Evolutionary conservation across 2,329 filamentous ascomycete genomes (phyloP).

Genomic region (Colletotrichum sublineola): DNA sequence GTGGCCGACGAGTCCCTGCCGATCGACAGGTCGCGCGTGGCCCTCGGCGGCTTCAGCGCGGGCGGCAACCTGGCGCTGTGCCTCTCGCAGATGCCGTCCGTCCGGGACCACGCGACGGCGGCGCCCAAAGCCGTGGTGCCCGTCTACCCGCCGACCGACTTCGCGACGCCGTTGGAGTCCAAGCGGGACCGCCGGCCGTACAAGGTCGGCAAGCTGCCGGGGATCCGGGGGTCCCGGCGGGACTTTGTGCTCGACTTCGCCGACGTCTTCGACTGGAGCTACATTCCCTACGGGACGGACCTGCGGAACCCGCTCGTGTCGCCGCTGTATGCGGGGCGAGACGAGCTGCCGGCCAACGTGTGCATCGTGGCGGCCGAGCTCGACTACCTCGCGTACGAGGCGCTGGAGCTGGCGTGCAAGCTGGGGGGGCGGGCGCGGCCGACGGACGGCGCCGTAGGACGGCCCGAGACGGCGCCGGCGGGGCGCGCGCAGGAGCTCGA

Average conservation of each 20-base stretch:
- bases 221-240: conserved; percentile 40
- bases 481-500: conserved; percentile 43
- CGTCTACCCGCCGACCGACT: conserved; percentile 58
- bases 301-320: conserved; percentile 51
- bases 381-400: conserved; percentile 50
- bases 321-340: conserved; percentile 50
- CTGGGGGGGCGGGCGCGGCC: conserved; percentile 41
- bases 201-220: conserved; percentile 43
- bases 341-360: conserved; percentile 51
- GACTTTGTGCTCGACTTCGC: conserved; percentile 44
- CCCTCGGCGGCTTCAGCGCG: conserved; percentile 63
- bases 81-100: conserved; percentile 54
- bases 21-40: conserved; percentile 57
- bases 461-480: conserved; percentile 36
- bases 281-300: conserved; percentile 50
- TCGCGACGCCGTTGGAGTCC: conserved; percentile 46
- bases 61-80: conserved; percentile 63
- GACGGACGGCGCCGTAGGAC: conserved; percentile 25
- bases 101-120: conserved; percentile 47
- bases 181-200: conserved; percentile 47
- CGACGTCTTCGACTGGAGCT: conserved; percentile 52
- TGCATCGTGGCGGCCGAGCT: conserved; percentile 55
- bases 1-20: conserved; percentile 60
- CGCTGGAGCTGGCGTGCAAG: conserved; percentile 42
- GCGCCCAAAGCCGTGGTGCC: conserved; percentile 53